Conservation (phyloP, 345 rosid genomes). For the Salix suchowensis region DNA sequence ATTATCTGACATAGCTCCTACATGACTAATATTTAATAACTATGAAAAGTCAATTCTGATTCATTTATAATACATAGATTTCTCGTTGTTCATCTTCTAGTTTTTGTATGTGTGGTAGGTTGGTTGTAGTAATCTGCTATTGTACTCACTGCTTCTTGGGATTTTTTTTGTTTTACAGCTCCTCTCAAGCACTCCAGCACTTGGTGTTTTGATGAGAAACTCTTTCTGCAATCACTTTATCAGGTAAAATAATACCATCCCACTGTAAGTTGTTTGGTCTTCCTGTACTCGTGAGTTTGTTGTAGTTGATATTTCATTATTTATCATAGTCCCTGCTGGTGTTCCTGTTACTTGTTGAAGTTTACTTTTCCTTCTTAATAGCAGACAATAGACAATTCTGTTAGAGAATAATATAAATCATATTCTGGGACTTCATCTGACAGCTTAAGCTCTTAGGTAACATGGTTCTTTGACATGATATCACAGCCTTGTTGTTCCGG, state of each 20-base stretch:
- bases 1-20: not conserved
- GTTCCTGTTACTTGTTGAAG: not conserved
- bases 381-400: not conserved
- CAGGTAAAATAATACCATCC: conserved; percentile 47
- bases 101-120: not conserved
- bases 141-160: conserved; percentile 9
- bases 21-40: not conserved
- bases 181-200: conserved; percentile 45
- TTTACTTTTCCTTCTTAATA: not conserved
- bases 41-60: not conserved
- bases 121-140: not conserved
- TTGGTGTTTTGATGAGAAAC: conserved; percentile 80
- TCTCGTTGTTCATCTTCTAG: not conserved
- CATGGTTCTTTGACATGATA: too few relatives aligned
- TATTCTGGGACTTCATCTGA: too few relatives aligned
- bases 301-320: not conserved
- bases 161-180: conserved; percentile 32
- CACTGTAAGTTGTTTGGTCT: not conserved
- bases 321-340: not conserved
- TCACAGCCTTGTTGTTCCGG: too few relatives aligned
- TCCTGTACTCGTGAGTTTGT: not conserved
- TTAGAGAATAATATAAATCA: too few relatives aligned
- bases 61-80: not conserved
- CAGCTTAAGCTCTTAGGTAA: too few relatives aligned
- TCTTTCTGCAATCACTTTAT: conserved; percentile 75